Evolutionary conservation across 2,329 filamentous ascomycete genomes (phyloP).

Genomic region (Ilyonectria destructans): DNA sequence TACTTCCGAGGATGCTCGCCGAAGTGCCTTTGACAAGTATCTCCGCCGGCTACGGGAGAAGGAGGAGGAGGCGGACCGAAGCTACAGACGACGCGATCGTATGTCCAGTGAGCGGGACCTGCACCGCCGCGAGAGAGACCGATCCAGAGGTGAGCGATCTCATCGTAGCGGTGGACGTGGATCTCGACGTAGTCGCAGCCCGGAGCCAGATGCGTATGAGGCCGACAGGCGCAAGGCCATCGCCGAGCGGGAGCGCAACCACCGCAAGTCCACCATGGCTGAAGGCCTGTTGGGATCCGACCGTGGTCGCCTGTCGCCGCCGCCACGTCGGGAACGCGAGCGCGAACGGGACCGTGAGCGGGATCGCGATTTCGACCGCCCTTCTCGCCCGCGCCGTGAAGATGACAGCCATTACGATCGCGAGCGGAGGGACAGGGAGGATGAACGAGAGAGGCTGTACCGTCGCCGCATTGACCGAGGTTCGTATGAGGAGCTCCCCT

Average conservation of each 20-base stretch:
- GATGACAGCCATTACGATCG: conserved; percentile 84
- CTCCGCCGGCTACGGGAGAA: conserved; percentile 93
- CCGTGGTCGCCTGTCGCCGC: conserved; percentile 62
- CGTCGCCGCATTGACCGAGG: conserved; percentile 84
- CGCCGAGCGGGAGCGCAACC: conserved; percentile 93
- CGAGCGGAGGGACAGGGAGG: conserved; percentile 89
- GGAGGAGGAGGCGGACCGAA: conserved; percentile 84
- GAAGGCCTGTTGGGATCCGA: conserved; percentile 72
- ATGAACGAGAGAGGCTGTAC: conserved; percentile 91
- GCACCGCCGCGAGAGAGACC: conserved; percentile 75
- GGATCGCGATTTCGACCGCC: conserved; percentile 66
- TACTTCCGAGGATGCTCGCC: conserved; percentile 85
- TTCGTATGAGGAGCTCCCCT: conserved; percentile 90
- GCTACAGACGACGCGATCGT: conserved; percentile 72
- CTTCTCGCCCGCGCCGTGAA: conserved; percentile 70
- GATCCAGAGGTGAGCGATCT: conserved; percentile 74
- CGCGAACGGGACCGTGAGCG: conserved; percentile 59
- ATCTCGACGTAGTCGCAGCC: conserved; percentile 83
- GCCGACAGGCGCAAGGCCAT: conserved; percentile 95
- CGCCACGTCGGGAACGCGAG: conserved; percentile 61
- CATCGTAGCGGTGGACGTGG: conserved; percentile 72
- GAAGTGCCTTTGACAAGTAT: conserved; percentile 91
- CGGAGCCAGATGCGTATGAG: conserved; percentile 95
- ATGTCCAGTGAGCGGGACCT: conserved; percentile 66
- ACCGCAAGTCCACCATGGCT: conserved; percentile 84